These are phyloP conservation scores for Fusarium chlamydosporum DNA, from an alignment of 2,329 filamentous ascomycete genomes.

Conservation along the genomic window DNA sequence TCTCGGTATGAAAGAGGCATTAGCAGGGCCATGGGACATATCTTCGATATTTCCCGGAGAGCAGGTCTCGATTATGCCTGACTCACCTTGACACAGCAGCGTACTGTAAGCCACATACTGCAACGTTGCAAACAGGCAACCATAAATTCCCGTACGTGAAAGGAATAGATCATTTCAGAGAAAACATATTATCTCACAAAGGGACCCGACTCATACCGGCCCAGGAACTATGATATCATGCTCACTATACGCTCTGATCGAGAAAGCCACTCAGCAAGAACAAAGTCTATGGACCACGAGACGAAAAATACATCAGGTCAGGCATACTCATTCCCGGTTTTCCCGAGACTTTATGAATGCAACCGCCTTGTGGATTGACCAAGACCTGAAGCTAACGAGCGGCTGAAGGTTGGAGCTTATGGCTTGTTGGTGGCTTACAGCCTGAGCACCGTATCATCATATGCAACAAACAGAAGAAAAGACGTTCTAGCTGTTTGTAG, in stretches of 20 bases:
- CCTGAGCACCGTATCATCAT: slow-evolving; percentile 21
- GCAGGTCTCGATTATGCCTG: neutral
- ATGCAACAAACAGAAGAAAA: slow-evolving; percentile 17
- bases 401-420: slow-evolving; percentile 32
- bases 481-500: neutral
- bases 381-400: slow-evolving; percentile 15
- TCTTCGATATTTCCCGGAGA: neutral
- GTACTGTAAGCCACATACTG: slow-evolving; percentile 5
- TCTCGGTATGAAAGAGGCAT: neutral
- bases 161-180: neutral
- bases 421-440: slow-evolving; percentile 31
- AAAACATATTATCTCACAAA: neutral
- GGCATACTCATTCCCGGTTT: slow-evolving; percentile 14
- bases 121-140: slow-evolving; percentile 7
- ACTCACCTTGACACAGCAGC: neutral
- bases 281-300: neutral
- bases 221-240: too few relatives aligned
- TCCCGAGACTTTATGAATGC: slow-evolving; percentile 7
- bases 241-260: neutral
- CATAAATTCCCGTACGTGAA: neutral
- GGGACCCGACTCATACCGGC: neutral
- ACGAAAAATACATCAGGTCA: neutral
- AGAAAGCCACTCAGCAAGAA: neutral
- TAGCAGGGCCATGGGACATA: neutral
- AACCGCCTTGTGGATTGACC: slow-evolving; percentile 7